These are phyloP conservation scores for Pleurotus salmoneostramineus DNA, from an alignment of 768 basidiomycete species.

Conservation along the genomic window DNA sequence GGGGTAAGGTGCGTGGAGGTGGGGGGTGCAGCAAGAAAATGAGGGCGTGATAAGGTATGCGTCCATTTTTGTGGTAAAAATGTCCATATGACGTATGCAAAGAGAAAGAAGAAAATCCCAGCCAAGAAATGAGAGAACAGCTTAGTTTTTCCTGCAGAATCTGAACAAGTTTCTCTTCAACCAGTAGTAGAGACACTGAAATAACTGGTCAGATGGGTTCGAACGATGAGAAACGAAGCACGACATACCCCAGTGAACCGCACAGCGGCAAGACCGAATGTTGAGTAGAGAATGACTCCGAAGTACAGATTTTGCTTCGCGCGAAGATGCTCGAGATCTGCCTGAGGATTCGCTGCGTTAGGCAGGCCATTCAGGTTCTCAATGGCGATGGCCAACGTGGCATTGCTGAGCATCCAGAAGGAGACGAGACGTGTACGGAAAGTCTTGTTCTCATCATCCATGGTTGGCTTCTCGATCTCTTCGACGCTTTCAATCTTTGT, in stretches of 20 bases:
- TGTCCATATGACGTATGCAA: background rate
- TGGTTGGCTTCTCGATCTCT: constrained; percentile 58
- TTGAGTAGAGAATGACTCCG: constrained; percentile 74
- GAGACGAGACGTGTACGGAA: constrained; percentile 80
- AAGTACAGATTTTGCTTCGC: constrained; percentile 52
- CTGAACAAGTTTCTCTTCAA: constrained; percentile 81
- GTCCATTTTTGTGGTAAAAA: background rate
- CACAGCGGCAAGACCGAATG: constrained; percentile 66
- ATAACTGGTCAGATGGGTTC: background rate
- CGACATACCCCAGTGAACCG: constrained; percentile 65
- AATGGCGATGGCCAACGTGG: constrained; percentile 67
- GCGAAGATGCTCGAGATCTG: constrained; percentile 30
- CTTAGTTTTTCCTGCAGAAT: constrained; percentile 71
- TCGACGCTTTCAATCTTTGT: constrained; percentile 53
- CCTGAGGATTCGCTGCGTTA: constrained; percentile 20
- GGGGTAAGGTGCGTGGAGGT: background rate
- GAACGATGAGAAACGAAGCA: background rate
- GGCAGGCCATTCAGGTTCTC: constrained; percentile 69
- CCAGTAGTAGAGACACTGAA: constrained; percentile 73
- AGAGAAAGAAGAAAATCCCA: constrained; percentile 2
- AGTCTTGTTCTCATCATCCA: constrained; percentile 80
- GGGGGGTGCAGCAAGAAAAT: background rate
- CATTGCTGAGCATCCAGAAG: constrained; percentile 69
- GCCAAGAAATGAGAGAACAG: background rate
- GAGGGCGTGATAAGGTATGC: constrained; percentile 2